Base-by-base conservation (phyloP, 2,329 filamentous ascomycete genomes). In the Verticillium dahliae region DNA sequence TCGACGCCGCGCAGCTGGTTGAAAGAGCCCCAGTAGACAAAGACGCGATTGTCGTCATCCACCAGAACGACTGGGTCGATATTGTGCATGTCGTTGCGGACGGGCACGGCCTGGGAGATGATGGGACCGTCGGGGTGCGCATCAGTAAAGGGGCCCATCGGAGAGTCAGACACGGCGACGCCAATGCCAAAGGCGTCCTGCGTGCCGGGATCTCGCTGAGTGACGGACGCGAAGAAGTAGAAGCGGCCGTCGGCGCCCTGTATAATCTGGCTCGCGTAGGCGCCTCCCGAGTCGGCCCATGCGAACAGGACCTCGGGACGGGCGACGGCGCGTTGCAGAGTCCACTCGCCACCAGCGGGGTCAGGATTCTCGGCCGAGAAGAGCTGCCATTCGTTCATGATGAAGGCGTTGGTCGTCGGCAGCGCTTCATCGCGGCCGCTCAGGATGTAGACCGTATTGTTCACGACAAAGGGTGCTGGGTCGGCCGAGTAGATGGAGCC, bases 31-130 rank as follows among this genome's bases (percentile, higher is more conserved):
- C 72, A 75, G 65, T 76, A 77, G 15, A 77, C 62, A 54, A 71
- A 77, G 6, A 72, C 73, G 3, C 69, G 68, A 1, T 69, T 72
- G 45, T 76, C 68, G 3, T 72, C 69, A 34, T 77, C 75, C 0
- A 77, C 71, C 1, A 76, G 64, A 0, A 76, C 72, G 0, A 74
- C 75, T 2, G 74, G 73, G 38, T 77, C 75, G 38, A 77, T 77
- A 59, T 77, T 77, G 37, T 77, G 73, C 34, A 77, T 75, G 50
- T 67, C 62, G 37, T 76, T 76, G 14, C 69, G 69, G 15, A 64
- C 61, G 1, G 73, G 73, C 1, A 73, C 65, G 1, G 63, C 68
- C 62, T 75, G 70, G 2, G 73, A 75, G 61, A 75, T 72, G 60
- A 76, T 74, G 7, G 74, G 74, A 0, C 73, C 73, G 0, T 61